Evolutionary conservation across 148 eudicot genomes (phyloP), one percentile per base, ranked within the genome.

Genomic region (Fagopyrum esculentum): DNA sequence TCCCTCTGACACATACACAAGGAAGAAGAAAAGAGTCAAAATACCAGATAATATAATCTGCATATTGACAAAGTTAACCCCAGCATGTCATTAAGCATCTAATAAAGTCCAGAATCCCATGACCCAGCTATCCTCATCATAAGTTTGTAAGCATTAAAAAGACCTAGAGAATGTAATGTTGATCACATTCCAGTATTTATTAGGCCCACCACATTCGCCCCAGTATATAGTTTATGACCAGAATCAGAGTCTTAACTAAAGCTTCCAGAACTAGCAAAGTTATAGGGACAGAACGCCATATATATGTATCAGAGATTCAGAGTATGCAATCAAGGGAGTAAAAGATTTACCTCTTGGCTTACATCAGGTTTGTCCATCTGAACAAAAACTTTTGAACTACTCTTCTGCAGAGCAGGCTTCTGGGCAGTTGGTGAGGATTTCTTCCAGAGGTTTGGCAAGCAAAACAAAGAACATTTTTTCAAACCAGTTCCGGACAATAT

Each of bases 291-390:
- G 12, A 59, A 19, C 22, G 17, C 30, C 22, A 75, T 1, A 75
- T 55, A 35, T 35, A 1, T 0, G 40, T 35, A 35, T 35, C 40
- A 35, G 26, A 22, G 26, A 22, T 22, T 22, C 26, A 45, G 22
- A 15, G 64, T 11, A 60, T 64, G 71, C 4, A 51, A 46, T 17
- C 71, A 50, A 47, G 13, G 46, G 45, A 79, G 64, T 73, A 64
- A 75, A 43, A 7, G 8, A 13, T 73, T 61, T 81, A 89, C 98
- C 98, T 94, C 98, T 85, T 86, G 98, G 49, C 77, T 79, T 51
- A 94, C 97, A 87, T 94, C 98, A 76, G 84, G 85, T 83, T 94
- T 91, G 76, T 91, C 97, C 88, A 87, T 84, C 79, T 88, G 85
- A 80, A 88, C 84, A 50, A 77, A 85, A 75, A 89, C 90, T 82